Evolutionary conservation across 768 basidiomycete genomes (phyloP).

Genomic region (Kwoniella bestiolae): DNA sequence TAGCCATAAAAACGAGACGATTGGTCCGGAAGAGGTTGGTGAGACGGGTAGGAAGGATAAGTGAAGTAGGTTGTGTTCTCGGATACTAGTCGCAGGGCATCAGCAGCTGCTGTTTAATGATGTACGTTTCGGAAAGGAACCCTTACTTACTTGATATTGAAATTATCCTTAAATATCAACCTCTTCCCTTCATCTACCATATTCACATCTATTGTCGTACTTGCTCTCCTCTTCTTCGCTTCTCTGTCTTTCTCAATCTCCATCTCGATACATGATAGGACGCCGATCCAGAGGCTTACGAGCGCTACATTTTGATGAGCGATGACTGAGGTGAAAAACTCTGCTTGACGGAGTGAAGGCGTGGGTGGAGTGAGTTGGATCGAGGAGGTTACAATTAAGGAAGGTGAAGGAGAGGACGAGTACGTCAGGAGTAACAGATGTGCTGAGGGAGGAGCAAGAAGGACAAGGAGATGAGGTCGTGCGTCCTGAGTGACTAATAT

Average conservation of each 20-base stretch:
- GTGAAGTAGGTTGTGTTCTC: constrained; percentile 54
- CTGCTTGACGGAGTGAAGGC: constrained; percentile 47
- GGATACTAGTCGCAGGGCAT: constrained; percentile 40
- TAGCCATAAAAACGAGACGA: constrained; percentile 48
- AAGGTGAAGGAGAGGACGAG: constrained; percentile 11
- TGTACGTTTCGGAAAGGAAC: not conserved
- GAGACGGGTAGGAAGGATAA: constrained; percentile 44
- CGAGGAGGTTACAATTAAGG: constrained; percentile 35
- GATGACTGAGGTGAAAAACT: constrained; percentile 51
- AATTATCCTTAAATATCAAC: constrained; percentile 36
- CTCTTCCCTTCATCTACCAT: constrained; percentile 25
- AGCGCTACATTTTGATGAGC: constrained; percentile 39
- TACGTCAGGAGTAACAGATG: constrained; percentile 48
- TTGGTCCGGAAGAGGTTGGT: constrained; percentile 25
- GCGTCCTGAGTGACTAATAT: too few relatives aligned
- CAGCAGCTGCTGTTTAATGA: not conserved
- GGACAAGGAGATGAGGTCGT: constrained; percentile 47
- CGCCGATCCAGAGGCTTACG: constrained; percentile 54
- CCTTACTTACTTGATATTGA: constrained; percentile 44
- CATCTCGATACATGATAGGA: constrained; percentile 52
- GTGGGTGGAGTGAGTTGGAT: constrained; percentile 44
- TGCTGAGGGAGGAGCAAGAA: constrained; percentile 51
- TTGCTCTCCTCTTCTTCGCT: constrained; percentile 25
- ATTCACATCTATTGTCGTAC: constrained; percentile 18
- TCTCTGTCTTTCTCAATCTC: constrained; percentile 51